Conservation (phyloP, 352 stramenopile genomes). For the Globisporangium apiculatum region DNA sequence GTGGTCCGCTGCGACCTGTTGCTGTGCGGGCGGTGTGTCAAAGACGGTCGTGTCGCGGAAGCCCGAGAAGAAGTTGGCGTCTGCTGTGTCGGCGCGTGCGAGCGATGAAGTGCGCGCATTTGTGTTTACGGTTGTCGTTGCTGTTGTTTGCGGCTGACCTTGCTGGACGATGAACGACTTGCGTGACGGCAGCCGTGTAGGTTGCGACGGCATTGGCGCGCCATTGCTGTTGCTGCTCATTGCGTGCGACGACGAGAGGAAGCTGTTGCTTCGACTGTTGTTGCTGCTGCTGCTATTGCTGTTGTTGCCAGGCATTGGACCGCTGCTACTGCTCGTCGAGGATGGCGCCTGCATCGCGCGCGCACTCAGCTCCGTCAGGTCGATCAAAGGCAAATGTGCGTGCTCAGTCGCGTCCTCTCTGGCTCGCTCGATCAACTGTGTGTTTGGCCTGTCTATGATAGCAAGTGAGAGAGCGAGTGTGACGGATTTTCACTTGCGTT, state of each 20-base stretch:
- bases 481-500: too few relatives aligned
- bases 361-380: neutral
- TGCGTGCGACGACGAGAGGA: slow-evolving; percentile 10
- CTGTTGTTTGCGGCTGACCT: slow-evolving; percentile 13
- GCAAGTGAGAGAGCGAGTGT: neutral
- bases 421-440: neutral
- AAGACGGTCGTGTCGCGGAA: slow-evolving; percentile 12
- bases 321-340: neutral
- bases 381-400: neutral
- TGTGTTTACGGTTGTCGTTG: slow-evolving; percentile 12
- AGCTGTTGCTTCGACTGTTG: slow-evolving; percentile 12
- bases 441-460: neutral
- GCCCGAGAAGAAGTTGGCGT: slow-evolving; percentile 23
- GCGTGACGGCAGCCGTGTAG: slow-evolving; percentile 27
- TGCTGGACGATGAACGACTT: slow-evolving; percentile 48
- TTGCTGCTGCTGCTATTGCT: neutral
- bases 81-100: slow-evolving; percentile 31
- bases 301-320: neutral
- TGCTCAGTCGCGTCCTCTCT: neutral
- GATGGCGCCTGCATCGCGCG: slow-evolving; percentile 1
- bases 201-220: slow-evolving; percentile 9
- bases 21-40: slow-evolving; percentile 7
- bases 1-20: neutral
- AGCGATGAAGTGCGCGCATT: slow-evolving; percentile 2
- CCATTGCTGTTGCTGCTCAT: slow-evolving; percentile 2